Evolutionary conservation across 2,329 filamentous ascomycete species (phyloP).

Genomic region (Colletotrichum sp.): DNA sequence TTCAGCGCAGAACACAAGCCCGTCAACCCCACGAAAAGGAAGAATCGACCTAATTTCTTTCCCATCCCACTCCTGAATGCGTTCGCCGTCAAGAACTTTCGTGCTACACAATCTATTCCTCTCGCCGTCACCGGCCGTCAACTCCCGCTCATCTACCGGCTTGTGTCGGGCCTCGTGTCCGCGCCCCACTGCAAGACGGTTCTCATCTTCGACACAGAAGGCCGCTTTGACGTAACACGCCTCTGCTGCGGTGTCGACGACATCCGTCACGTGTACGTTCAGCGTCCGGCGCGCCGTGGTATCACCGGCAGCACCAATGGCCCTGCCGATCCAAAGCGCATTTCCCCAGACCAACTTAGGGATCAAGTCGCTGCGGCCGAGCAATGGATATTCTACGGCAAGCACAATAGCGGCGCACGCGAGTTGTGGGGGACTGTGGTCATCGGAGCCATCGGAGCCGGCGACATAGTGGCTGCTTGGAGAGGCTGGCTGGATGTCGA

Average conservation of each 20-base stretch:
- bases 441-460: conserved; percentile 43
- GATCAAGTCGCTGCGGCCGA: conserved; percentile 46
- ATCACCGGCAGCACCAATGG: conserved; percentile 20
- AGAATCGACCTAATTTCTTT: conserved; percentile 33
- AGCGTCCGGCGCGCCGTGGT: conserved; percentile 40
- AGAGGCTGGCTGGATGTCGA: conserved; percentile 61
- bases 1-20: conserved; percentile 24
- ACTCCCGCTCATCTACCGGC: conserved; percentile 60
- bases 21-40: not conserved
- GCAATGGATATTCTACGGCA: conserved; percentile 56
- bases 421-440: conserved; percentile 66
- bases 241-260: conserved; percentile 43
- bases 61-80: conserved; percentile 51
- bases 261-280: conserved; percentile 57
- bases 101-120: conserved; percentile 49
- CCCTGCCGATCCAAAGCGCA: conserved; percentile 12
- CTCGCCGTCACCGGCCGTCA: conserved; percentile 58
- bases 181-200: conserved; percentile 53
- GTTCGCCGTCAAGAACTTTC: conserved; percentile 52
- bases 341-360: conserved; percentile 28
- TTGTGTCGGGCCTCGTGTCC: conserved; percentile 57
- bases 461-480: conserved; percentile 42
- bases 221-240: conserved; percentile 58
- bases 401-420: conserved; percentile 46
- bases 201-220: conserved; percentile 60